Evolutionary conservation across 2,329 filamentous ascomycete genomes (phyloP).

Genomic region (Pestalotiopsis sp.): DNA sequence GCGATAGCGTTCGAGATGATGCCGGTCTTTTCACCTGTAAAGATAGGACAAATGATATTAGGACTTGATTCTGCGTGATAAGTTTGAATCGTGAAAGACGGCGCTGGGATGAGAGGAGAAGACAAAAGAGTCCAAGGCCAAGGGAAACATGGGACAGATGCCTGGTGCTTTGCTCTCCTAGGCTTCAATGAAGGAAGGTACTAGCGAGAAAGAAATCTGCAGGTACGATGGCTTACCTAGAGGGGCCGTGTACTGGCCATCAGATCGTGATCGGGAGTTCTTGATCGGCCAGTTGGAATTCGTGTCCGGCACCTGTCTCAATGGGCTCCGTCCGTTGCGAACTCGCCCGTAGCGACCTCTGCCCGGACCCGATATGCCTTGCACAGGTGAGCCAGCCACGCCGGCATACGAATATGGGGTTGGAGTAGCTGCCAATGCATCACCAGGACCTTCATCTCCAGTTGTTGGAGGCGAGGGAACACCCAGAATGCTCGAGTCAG

Average conservation of each 20-base stretch:
- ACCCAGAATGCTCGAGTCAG: conserved; percentile 36
- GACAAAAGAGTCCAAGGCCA: not conserved
- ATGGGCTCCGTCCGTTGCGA: conserved; percentile 62
- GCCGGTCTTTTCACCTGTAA: conserved; percentile 57
- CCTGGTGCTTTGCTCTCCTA: not conserved
- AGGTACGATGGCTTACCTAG: conserved; percentile 43
- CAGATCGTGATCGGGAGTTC: conserved; percentile 46
- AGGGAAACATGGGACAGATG: not conserved
- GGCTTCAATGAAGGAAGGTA: not conserved
- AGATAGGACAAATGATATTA: conserved; percentile 7
- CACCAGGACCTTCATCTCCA: conserved; percentile 35
- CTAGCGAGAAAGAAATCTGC: conserved; percentile 1
- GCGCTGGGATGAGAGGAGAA: not conserved
- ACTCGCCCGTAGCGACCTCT: conserved; percentile 80
- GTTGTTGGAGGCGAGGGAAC: conserved; percentile 37
- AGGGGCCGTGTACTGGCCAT: conserved; percentile 40
- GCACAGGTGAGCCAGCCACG: conserved; percentile 59
- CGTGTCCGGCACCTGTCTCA: conserved; percentile 63
- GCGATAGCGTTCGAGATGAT: conserved; percentile 94
- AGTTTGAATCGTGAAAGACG: not conserved
- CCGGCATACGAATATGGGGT: conserved; percentile 45
- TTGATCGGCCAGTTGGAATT: conserved; percentile 59
- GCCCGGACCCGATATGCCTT: conserved; percentile 82
- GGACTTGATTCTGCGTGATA: not conserved
- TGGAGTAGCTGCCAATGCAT: conserved; percentile 32